Conservation (phyloP, 2,329 filamentous ascomycete species). For the Leptodontidium sp. region DNA sequence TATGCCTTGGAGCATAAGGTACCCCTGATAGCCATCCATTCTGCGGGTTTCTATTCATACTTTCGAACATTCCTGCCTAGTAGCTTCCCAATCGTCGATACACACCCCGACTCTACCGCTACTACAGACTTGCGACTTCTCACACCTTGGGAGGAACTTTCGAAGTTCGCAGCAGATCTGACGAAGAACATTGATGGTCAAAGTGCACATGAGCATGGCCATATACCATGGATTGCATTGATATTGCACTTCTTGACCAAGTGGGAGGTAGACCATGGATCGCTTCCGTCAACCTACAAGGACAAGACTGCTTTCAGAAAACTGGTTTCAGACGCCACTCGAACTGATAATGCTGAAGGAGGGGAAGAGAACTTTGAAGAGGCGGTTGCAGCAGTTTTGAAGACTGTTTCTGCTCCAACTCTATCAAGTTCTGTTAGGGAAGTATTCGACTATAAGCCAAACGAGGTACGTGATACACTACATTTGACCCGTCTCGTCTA, state of each 20-base stretch:
- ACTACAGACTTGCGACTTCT: constrained; percentile 86
- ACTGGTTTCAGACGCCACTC: constrained; percentile 70
- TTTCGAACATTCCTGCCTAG: constrained; percentile 81
- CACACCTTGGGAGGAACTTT: constrained; percentile 84
- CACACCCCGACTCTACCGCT: constrained; percentile 87
- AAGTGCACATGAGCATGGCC: constrained; percentile 84
- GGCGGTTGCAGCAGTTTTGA: constrained; percentile 85
- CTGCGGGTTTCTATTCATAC: constrained; percentile 89
- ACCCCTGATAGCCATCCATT: constrained; percentile 84
- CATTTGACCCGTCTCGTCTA: neutral
- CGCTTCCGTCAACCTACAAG: constrained; percentile 75
- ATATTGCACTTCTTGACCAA: constrained; percentile 81
- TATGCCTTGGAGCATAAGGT: constrained; percentile 65
- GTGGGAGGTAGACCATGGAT: constrained; percentile 80
- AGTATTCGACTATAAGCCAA: constrained; percentile 74
- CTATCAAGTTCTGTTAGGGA: constrained; percentile 76
- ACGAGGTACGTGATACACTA: constrained; percentile 54
- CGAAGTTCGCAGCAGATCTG: constrained; percentile 70
- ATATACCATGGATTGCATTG: constrained; percentile 86
- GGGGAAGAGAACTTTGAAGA: constrained; percentile 98
- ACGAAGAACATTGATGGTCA: constrained; percentile 74
- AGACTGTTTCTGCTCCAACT: constrained; percentile 76
- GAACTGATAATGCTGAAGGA: constrained; percentile 79
- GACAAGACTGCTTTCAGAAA: constrained; percentile 87
- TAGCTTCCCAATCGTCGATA: constrained; percentile 93